Percentiles rank a stretch among this genome's conserved stretches.
These are phyloP conservation scores for Cardamine occulta DNA, from an alignment of 345 rosid species.

Conservation along the genomic window DNA sequence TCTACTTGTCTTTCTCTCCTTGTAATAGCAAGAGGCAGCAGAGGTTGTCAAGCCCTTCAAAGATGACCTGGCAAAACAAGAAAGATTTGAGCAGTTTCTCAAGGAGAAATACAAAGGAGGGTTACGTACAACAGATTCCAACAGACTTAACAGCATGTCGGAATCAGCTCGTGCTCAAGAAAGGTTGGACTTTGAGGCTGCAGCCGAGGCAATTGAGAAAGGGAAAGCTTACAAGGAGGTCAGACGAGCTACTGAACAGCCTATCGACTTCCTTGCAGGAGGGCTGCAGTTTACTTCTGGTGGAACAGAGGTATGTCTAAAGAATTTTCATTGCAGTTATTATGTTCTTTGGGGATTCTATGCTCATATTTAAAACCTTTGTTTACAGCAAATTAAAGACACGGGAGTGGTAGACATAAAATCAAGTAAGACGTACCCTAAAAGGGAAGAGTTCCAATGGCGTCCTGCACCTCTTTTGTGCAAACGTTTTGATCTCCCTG, in stretches of 20 bases:
- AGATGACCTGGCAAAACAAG: conserved; percentile 87
- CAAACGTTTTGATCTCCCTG: conserved; percentile 96
- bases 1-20: conserved; percentile 19
- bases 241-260: conserved; percentile 47
- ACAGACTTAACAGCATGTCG: conserved; percentile 66
- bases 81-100: conserved; percentile 90
- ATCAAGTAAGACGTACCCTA: conserved; percentile 59
- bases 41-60: conserved; percentile 78
- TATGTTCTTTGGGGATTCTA: conserved; percentile 29
- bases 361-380: conserved; percentile 36
- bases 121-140: conserved; percentile 63
- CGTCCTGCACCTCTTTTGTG: conserved; percentile 85
- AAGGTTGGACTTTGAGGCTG: conserved; percentile 95
- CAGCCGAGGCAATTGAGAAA: conserved; percentile 87
- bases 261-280: conserved; percentile 59
- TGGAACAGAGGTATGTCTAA: conserved; percentile 65
- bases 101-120: conserved; percentile 93
- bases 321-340: conserved; percentile 20
- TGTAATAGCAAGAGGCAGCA: conserved; percentile 57
- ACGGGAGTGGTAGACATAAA: conserved; percentile 54
- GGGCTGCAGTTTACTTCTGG: conserved; percentile 78
- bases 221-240: conserved; percentile 60
- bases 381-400: conserved; percentile 59
- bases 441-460: conserved; percentile 93
- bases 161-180: conserved; percentile 95